Evolutionary conservation across 768 basidiomycete species (phyloP).

Genomic region (Boletus edulis): DNA sequence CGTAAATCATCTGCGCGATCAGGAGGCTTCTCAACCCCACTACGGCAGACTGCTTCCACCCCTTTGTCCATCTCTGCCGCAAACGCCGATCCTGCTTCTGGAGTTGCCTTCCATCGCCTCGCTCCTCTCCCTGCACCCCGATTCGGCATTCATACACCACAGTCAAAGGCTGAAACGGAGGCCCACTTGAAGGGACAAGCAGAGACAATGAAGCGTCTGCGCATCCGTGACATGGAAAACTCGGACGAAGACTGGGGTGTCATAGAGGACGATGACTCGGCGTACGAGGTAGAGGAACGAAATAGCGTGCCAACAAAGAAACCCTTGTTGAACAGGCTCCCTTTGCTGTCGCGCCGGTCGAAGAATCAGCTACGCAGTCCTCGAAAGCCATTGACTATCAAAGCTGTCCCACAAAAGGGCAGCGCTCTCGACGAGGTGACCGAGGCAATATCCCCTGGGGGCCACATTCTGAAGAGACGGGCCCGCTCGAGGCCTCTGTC

Average conservation of each 20-base stretch:
- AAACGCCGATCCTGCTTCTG: conserved; percentile 32
- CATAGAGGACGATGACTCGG: conserved; percentile 47
- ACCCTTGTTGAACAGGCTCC: conserved; percentile 30
- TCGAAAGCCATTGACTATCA: conserved; percentile 23
- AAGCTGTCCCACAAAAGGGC: conserved; percentile 35
- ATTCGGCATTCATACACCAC: conserved; percentile 30
- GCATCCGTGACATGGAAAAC: conserved; percentile 53
- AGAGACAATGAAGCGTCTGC: conserved; percentile 61
- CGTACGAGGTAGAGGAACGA: conserved; percentile 48
- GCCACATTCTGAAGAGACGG: conserved; percentile 71
- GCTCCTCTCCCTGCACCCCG: conserved; percentile 33
- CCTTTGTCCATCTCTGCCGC: conserved; percentile 37
- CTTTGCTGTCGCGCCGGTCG: conserved; percentile 24
- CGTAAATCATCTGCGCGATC: conserved; percentile 53
- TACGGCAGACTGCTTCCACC: conserved; percentile 44
- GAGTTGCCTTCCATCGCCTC: conserved; percentile 34
- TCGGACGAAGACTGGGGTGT: conserved; percentile 45
- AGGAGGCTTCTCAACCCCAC: conserved; percentile 54
- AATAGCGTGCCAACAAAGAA: conserved; percentile 30
- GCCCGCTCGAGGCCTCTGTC: conserved; percentile 74
- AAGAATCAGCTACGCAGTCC: conserved; percentile 30
- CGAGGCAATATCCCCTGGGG: conserved; percentile 72
- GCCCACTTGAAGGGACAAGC: conserved; percentile 50
- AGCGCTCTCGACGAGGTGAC: conserved; percentile 56
- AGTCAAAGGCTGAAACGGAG: conserved; percentile 37